phyloP scores from a whole-genome alignment of 495 filamentous ascomycete genomes.

The Cercophora newfieldiana region DNA sequence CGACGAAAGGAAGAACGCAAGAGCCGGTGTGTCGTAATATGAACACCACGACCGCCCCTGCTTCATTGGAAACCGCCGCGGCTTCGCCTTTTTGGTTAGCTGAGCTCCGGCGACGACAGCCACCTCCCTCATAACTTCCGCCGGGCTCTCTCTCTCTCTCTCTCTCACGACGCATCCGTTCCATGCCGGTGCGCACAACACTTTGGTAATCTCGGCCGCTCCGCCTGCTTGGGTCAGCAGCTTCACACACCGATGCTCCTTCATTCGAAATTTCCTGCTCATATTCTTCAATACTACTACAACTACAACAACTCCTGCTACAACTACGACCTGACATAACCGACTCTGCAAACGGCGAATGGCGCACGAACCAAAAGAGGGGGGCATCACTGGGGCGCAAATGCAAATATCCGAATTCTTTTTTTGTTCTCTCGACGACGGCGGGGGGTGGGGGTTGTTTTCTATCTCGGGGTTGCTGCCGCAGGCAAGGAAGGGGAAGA shows the following conservation, averaged over 20 bases:
- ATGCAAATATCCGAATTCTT: slow-evolving; percentile 24
- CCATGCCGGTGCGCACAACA: not conserved
- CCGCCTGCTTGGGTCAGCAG: slow-evolving; percentile 3
- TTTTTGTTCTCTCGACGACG: slow-evolving; percentile 8
- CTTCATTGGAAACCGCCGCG: not conserved
- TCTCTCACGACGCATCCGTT: not conserved
- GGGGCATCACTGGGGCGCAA: slow-evolving; percentile 38
- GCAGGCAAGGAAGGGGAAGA: not conserved
- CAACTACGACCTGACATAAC: slow-evolving; percentile 23
- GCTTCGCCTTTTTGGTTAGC: not conserved
- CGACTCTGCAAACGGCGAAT: slow-evolving; percentile 34
- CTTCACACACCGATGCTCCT: slow-evolving; percentile 3
- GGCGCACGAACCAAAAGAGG: slow-evolving; percentile 39
- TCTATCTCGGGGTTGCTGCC: slow-evolving; percentile 1
- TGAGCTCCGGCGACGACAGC: slow-evolving; percentile 12
- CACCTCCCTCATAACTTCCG: not conserved
- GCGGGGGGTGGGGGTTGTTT: slow-evolving; percentile 3
- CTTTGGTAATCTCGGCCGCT: slow-evolving; percentile 11
- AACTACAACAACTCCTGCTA: not conserved
- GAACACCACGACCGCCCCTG: slow-evolving; percentile 16
- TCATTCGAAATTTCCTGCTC: slow-evolving; percentile 25
- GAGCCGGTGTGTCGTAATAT: slow-evolving; percentile 40
- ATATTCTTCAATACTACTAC: slow-evolving; percentile 22
- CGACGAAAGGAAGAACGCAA: slow-evolving; percentile 29
- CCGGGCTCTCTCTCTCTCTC: slow-evolving; percentile 1